Evolutionary conservation across 495 filamentous ascomycete species (phyloP), one percentile per base, ranked within the genome.

Genomic region (Stereocaulon alpinum): DNA sequence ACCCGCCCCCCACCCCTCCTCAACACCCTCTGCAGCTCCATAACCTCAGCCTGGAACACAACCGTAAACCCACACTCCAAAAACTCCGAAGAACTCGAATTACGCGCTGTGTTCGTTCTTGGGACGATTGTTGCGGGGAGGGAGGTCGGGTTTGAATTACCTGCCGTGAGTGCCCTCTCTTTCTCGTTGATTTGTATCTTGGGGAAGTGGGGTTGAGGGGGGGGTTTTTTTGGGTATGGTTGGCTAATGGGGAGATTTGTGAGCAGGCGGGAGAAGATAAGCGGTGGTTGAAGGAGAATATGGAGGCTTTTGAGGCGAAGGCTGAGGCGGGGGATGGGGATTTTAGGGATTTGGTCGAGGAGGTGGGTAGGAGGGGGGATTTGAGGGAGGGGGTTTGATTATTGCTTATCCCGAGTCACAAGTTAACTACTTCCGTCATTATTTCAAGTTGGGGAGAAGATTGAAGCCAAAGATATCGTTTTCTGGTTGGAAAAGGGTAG

Each of bases 31-130:
- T 65, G 64, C 52, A 29, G 32, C 12, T 7, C 22, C 0, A 51
- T 71, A 2, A 55, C 56, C 1, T 43, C 55, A 2, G 43, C 54
- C 3, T 69, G 68, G 69, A 27, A 34, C 6, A 22, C 6, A 6
- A 2, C 11, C 14, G 0, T 30, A 20, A n/a, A n/a, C 14, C 9
- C 1, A 0, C 12, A 27, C 40, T 22, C 22, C 37, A 66, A 37
- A 6, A 2, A 7, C 1, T 9, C 5, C 7, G 34, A 37, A 2
- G 34, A 37, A 0, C 12, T 37, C 7, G 34, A 37, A 27, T 34
- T 70, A 5, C 56, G 66, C n/a, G 63, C 63, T 0, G 49, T 70
- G 0, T 71, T 68, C 57, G 30, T 71, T 0, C 58, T 70, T 7
- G 67, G 66, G 2, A 64, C 62, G 1, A 65, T 71, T 40, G 56